phyloP scores from a whole-genome alignment of 768 basidiomycete genomes.

The Strobilomyces dryophilus region DNA sequence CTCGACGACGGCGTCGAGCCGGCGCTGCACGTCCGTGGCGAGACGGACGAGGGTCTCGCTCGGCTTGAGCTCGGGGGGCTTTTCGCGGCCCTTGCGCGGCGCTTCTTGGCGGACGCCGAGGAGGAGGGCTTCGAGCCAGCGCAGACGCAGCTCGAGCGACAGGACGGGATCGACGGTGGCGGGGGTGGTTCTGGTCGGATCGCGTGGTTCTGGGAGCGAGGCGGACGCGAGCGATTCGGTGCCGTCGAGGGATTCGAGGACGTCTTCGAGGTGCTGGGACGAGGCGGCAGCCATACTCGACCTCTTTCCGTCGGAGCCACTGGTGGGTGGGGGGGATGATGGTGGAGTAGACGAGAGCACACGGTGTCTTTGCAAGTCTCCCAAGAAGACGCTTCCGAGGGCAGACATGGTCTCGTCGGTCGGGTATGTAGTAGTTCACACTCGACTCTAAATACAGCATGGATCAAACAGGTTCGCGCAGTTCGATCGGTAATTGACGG shows the following conservation, averaged over 20 bases:
- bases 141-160: slow-evolving; percentile 69
- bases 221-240: slow-evolving; percentile 12
- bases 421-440: not conserved
- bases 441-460: not conserved
- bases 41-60: slow-evolving; percentile 56
- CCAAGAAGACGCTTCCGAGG: slow-evolving; percentile 79
- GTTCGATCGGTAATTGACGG: slow-evolving; percentile 67
- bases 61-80: slow-evolving; percentile 37
- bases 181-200: not conserved
- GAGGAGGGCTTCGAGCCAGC: slow-evolving; percentile 78
- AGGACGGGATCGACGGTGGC: slow-evolving; percentile 54
- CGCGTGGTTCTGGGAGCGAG: slow-evolving; percentile 6
- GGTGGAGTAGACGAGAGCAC: slow-evolving; percentile 55
- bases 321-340: slow-evolving; percentile 37
- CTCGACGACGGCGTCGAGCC: slow-evolving; percentile 55
- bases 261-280: slow-evolving; percentile 13
- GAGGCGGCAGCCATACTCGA: slow-evolving; percentile 14
- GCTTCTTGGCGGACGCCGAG: slow-evolving; percentile 55
- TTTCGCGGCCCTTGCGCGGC: slow-evolving; percentile 37
- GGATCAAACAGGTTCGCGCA: slow-evolving; percentile 36
- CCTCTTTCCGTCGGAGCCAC: slow-evolving; percentile 4
- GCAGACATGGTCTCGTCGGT: slow-evolving; percentile 36
- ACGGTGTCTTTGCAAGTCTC: slow-evolving; percentile 67
- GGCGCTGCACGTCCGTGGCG: slow-evolving; percentile 56
- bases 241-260: slow-evolving; percentile 21